Percentiles rank a stretch among this genome's conserved stretches.
These are phyloP conservation scores for Myxozyma kluyveri DNA, from an alignment of 805 yeast genomes.

Conservation along the genomic window DNA sequence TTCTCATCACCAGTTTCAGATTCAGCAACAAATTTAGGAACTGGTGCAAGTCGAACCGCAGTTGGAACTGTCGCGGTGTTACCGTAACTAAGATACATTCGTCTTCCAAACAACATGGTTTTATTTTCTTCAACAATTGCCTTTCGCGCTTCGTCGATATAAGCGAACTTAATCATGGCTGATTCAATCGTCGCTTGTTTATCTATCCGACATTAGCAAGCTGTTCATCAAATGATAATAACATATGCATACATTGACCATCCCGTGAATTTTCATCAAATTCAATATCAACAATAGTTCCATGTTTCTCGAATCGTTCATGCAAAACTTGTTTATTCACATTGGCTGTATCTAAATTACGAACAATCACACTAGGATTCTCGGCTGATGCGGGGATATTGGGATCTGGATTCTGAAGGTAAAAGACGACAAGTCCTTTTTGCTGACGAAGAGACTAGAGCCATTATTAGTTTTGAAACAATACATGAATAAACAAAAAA, in stretches of 20 bases:
- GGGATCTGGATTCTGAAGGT: constrained; percentile 41
- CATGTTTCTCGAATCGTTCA: constrained; percentile 65
- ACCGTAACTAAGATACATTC: constrained; percentile 26
- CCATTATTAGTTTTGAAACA: background rate
- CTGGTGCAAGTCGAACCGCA: constrained; percentile 26
- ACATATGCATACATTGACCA: too few relatives aligned
- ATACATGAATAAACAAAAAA: background rate
- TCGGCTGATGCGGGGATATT: constrained; percentile 51
- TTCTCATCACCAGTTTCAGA: background rate
- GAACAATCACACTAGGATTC: constrained; percentile 67
- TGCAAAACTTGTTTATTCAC: constrained; percentile 54
- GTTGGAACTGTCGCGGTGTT: constrained; percentile 21
- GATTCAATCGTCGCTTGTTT: background rate
- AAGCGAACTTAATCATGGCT: constrained; percentile 14
- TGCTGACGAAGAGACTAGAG: constrained; percentile 8
- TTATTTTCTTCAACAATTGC: constrained; percentile 28
- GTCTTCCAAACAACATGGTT: constrained; percentile 19
- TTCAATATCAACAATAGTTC: constrained; percentile 50
- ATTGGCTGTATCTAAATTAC: constrained; percentile 55
- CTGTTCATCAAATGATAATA: too few relatives aligned
- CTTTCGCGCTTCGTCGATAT: constrained; percentile 23
- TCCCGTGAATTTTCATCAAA: too few relatives aligned
- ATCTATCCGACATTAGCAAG: background rate
- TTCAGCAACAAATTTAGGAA: constrained; percentile 13
- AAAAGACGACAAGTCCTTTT: constrained; percentile 14